Conservation (phyloP, 805 yeast species). For the Ogataea pignaliae region DNA sequence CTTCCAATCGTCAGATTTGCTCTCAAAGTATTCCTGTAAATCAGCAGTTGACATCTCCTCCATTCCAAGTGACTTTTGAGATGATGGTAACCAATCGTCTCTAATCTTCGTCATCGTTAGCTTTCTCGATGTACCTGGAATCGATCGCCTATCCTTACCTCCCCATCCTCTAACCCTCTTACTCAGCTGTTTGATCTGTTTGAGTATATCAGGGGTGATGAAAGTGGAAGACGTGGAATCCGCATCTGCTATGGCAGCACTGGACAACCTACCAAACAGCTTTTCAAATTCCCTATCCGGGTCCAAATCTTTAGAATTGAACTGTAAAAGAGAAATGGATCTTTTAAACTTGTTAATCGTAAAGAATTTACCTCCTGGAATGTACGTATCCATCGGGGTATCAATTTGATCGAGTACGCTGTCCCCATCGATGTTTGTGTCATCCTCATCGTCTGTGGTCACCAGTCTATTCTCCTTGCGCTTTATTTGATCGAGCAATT, state of each 20-base stretch:
- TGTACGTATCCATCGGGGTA: constrained; percentile 21
- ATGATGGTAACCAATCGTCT: constrained; percentile 77
- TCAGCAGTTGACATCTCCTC: constrained; percentile 43
- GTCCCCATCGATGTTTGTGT: constrained; percentile 23
- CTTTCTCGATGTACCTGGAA: constrained; percentile 73
- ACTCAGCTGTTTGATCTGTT: constrained; percentile 55
- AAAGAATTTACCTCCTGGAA: constrained; percentile 33
- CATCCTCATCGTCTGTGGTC: constrained; percentile 10
- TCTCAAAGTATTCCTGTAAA: constrained; percentile 32
- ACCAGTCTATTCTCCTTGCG: constrained; percentile 20
- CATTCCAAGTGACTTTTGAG: constrained; percentile 57
- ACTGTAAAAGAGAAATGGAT: constrained; percentile 37
- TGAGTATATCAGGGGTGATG: constrained; percentile 62
- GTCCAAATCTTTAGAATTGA: constrained; percentile 54
- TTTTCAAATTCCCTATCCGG: constrained; percentile 71
- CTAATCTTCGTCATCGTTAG: constrained; percentile 65
- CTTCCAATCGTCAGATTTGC: constrained; percentile 40
- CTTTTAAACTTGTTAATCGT: constrained; percentile 41
- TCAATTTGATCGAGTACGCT: constrained; percentile 28
- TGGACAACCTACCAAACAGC: constrained; percentile 67
- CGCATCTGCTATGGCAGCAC: constrained; percentile 68
- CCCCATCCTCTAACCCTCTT: constrained; percentile 77
- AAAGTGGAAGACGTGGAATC: constrained; percentile 69
- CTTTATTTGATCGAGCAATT: constrained; percentile 40
- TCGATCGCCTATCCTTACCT: constrained; percentile 65